phyloP scores from a whole-genome alignment of 768 basidiomycete species.

The Suillus paluster region DNA sequence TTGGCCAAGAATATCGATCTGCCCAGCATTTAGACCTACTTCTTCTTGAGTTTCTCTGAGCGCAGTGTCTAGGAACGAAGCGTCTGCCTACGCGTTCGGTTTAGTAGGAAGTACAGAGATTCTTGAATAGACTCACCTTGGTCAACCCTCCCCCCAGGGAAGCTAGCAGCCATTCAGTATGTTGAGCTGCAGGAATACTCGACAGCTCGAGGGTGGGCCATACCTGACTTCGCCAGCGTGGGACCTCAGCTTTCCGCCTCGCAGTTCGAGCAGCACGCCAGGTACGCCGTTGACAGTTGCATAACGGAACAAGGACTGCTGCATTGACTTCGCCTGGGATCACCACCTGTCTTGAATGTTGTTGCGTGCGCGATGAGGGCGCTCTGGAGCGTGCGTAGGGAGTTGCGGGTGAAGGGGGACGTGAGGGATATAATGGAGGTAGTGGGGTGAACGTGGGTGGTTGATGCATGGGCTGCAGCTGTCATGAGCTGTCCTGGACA shows the following conservation, averaged over 20 bases:
- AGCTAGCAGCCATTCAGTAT: too few relatives aligned
- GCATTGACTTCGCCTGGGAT: too few relatives aligned
- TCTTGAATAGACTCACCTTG: constrained; percentile 22
- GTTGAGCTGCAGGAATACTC: too few relatives aligned
- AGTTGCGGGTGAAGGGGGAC: constrained; percentile 40
- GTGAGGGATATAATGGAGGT: constrained; percentile 35
- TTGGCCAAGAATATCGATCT: constrained; percentile 68
- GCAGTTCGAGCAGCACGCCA: too few relatives aligned
- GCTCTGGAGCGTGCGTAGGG: constrained; percentile 27
- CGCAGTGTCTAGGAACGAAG: constrained; percentile 58
- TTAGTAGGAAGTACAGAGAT: too few relatives aligned
- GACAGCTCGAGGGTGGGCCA: too few relatives aligned
- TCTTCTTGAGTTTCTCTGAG: constrained; percentile 79
- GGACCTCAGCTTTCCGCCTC: too few relatives aligned
- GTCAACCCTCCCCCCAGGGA: too few relatives aligned
- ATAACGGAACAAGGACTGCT: too few relatives aligned
- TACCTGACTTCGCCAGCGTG: too few relatives aligned
- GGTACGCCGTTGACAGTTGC: too few relatives aligned
- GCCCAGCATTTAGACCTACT: constrained; percentile 58
- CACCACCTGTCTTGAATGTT: constrained; percentile 70
- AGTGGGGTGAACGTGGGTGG: background rate
- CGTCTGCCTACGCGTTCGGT: constrained; percentile 45
- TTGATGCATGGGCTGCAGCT: constrained; percentile 13
- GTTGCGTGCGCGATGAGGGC: constrained; percentile 1
- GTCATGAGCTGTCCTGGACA: constrained; percentile 29